A percentile compares a stretch with the other conserved stretches of the same genome.
Conservation (phyloP, 2,329 filamentous ascomycete genomes). For the Phaeosphaeria sp. region DNA sequence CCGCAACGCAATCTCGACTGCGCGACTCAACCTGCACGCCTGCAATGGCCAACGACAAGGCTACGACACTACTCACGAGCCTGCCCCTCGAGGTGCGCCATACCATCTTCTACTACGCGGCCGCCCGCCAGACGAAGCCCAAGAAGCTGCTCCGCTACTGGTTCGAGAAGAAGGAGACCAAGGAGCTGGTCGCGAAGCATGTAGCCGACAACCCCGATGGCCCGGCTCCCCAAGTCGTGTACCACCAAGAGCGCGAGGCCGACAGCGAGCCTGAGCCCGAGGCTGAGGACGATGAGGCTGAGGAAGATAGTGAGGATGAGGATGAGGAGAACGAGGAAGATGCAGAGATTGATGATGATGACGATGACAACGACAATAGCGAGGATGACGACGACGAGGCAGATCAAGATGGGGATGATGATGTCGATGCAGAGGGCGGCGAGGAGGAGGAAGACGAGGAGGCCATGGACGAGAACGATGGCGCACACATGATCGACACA, state of each 20-base stretch:
- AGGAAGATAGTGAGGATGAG: constrained; percentile 14
- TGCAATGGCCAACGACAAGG: constrained; percentile 12
- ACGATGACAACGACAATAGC: constrained; percentile 10
- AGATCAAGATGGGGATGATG: constrained; percentile 10
- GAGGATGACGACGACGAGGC: constrained; percentile 11
- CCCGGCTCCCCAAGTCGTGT: constrained; percentile 10
- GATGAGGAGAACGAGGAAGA: constrained; percentile 14
- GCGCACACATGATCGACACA: neutral
- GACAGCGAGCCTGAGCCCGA: constrained; percentile 9
- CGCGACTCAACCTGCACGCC: constrained; percentile 4
- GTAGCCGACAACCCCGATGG: constrained; percentile 15
- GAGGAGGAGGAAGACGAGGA: constrained; percentile 8
- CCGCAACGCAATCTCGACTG: neutral
- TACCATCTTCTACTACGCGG: constrained; percentile 32
- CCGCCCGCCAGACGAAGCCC: constrained; percentile 22
- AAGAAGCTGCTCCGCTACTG: constrained; percentile 39
- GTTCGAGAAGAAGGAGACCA: constrained; percentile 45
- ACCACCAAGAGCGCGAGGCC: constrained; percentile 14
- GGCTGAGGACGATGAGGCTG: constrained; percentile 11
- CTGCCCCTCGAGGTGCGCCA: constrained; percentile 44
- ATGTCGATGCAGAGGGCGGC: constrained; percentile 9
- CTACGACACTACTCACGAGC: constrained; percentile 18
- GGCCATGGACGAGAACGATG: neutral
- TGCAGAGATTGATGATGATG: constrained; percentile 10
- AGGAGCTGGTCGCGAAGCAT: constrained; percentile 19